Evolutionary conservation across 148 eudicot species (phyloP), one percentile per base, ranked within the genome.

Genomic region (Rhododendron ovatum): DNA sequence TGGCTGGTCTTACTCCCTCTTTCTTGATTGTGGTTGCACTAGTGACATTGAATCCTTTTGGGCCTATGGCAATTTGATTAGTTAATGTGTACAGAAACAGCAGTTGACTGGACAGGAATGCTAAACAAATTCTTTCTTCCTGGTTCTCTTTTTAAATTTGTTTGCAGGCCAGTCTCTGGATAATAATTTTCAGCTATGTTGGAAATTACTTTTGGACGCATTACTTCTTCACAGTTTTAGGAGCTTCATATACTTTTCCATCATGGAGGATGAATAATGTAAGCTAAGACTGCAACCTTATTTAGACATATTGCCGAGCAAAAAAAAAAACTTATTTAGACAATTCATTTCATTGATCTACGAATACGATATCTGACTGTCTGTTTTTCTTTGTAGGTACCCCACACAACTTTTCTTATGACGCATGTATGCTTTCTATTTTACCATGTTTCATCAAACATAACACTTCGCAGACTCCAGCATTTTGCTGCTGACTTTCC

Each of bases 171-270:
- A 97, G 94, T 93, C 79, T 97, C 69, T 97, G 99, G 99, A 95
- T 93, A 87, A 80, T 92, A 50, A 89, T 95, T 45, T 97, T 97
- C 91, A 95, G 98, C 83, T 97, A 97, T 83, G 98, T 97, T 81
- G 99, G 99, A n/a, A 97, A 97, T 88, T 97, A 97, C 92, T 97
- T 97, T 91, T 97, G 99, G 98, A 97, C 99, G 73, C 99, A 97
- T 88, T 97, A 97, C 87, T 97, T 97, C 89, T 97, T 97, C 94
- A 94, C 90, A 80, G 99, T 97, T 11, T 89, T 97, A 87, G 99
- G 99, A 85, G 99, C 99, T 84, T 95, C 99, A n/a, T 97, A 97
- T 85, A 95, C 99, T 55, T 97, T 97, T 82, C 99, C 99, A 45
- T 97, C 99, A 69, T 97, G 98, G 98, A 94, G 85, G 88, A 97